phyloP scores from a whole-genome alignment of 805 yeast species.

The Suhomyces sp. region DNA sequence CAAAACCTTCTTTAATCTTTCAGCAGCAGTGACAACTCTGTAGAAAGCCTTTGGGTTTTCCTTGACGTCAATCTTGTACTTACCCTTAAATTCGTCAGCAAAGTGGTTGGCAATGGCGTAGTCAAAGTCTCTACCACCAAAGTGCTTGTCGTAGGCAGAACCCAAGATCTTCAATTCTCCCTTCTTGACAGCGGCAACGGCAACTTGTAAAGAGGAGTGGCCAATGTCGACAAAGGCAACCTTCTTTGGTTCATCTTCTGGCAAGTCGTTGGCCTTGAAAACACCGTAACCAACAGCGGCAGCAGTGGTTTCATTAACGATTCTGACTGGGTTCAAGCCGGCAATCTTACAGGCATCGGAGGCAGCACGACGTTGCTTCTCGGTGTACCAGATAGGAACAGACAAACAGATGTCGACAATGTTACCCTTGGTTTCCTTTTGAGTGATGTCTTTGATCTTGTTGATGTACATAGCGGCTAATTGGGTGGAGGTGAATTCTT shows the following conservation, averaged over 20 bases:
- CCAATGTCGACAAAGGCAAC: constrained; percentile 97
- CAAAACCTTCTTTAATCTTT: constrained; percentile 89
- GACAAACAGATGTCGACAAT: constrained; percentile 88
- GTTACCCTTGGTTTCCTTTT: constrained; percentile 75
- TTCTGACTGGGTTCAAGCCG: constrained; percentile 96
- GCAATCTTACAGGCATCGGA: constrained; percentile 95
- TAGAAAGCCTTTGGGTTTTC: constrained; percentile 93
- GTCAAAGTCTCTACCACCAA: constrained; percentile 98
- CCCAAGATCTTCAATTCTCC: constrained; percentile 95
- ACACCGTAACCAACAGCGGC: constrained; percentile 99
- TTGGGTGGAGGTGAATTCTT: constrained; percentile 82
- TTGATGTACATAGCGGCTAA: constrained; percentile 91
- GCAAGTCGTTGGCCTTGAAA: constrained; percentile 87
- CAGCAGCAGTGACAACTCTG: constrained; percentile 89
- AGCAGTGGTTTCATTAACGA: constrained; percentile 95
- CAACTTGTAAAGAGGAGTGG: constrained; percentile 89
- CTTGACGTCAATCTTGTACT: constrained; percentile 90
- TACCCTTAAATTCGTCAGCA: constrained; percentile 85
- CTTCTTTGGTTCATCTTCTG: constrained; percentile 87
- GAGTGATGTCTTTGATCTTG: constrained; percentile 80
- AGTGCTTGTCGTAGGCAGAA: constrained; percentile 89
- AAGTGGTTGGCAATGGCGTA: constrained; percentile 91
- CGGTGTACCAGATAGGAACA: constrained; percentile 97
- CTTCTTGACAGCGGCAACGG: constrained; percentile 86
- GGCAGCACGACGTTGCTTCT: constrained; percentile 93